Evolutionary conservation across 78 protist genomes (phyloP), one percentile per base, ranked within the genome.

Genomic region (Blattamonas nauphoetae): DNA sequence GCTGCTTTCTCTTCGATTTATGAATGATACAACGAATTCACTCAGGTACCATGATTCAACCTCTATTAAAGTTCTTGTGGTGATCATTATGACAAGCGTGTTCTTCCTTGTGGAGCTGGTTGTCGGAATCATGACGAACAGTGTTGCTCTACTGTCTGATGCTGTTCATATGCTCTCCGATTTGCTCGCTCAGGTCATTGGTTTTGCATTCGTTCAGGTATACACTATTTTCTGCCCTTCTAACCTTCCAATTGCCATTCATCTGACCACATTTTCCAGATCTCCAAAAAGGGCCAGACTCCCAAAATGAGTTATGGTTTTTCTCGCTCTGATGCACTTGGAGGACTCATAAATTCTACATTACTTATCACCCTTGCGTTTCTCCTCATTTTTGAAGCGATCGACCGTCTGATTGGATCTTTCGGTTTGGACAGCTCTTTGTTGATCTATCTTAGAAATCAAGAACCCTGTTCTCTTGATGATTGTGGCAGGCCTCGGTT

Each of bases 91-190:
- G 42, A 90, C 92, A 11, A 45, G 87, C 41, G 0, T 3, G n/a
- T 90, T 80, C 79, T 64, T 84, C 45, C 0, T 89, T 0, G 93
- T 35, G 44, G 93, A 91, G 79, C 0, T 91, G 21, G n/a, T 85
- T 4, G 88, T 85, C 21, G 93, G 92, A 11, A 0, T 0, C 45
- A 0, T 44, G 38, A 42, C 86, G 1, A 33, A 77, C 45, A 93
- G 94, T 1, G 71, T 93, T 21, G 78, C 94, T 34, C 92, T 94
- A 81, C 33, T 93, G n/a, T 84, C 94, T 0, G 96, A 94, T 86
- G 93, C 95, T 34, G 93, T 95, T 86, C 97, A 95, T 82, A 92
- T 92, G 90, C 84, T 94, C 11, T 85, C 92, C 41, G 97, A 95
- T 87, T 85, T 93, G 1, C 78, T 92, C 41, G 88, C 96, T 29